Percentiles rank a stretch among this genome's conserved stretches.
These are phyloP conservation scores for Lipomyces kockii DNA, from an alignment of 805 yeast species.

Conservation along the genomic window DNA sequence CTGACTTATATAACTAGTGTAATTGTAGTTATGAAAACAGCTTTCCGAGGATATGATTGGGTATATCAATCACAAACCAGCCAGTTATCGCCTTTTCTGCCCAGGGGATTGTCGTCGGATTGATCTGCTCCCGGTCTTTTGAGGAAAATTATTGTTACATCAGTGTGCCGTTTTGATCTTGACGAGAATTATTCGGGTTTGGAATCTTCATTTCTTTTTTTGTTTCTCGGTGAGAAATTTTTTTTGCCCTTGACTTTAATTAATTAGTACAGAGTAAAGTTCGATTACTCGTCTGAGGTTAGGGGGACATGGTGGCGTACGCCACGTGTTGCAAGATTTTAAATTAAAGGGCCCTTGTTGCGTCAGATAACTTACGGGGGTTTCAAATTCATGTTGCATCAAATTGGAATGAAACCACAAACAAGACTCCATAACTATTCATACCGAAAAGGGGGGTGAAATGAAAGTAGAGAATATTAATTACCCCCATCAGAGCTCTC, in stretches of 20 bases:
- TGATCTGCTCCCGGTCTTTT: background rate
- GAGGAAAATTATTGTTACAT: background rate
- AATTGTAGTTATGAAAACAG: no score
- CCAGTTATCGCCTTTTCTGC: background rate
- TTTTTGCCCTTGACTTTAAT: constrained; percentile 1
- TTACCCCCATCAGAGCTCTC: no score
- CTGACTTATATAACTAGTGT: no score
- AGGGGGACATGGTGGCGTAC: constrained; percentile 6
- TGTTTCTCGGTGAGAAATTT: constrained; percentile 1
- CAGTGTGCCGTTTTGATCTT: background rate
- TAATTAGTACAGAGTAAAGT: constrained; percentile 5
- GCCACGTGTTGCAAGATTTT: constrained; percentile 9
- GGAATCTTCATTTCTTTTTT: constrained; percentile 4
- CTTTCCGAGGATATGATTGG: background rate
- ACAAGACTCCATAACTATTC: no score
- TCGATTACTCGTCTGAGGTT: background rate
- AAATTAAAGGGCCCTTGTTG: constrained; percentile 4
- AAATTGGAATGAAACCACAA: background rate
- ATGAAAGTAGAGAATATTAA: no score
- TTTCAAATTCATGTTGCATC: background rate
- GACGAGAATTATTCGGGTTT: constrained; percentile 6
- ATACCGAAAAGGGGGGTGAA: no score
- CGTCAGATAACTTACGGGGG: background rate
- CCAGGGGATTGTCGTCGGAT: background rate
- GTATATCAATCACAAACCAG: background rate